Base-by-base conservation (phyloP, 345 rosid genomes). In the Erodium maritimum region DNA sequence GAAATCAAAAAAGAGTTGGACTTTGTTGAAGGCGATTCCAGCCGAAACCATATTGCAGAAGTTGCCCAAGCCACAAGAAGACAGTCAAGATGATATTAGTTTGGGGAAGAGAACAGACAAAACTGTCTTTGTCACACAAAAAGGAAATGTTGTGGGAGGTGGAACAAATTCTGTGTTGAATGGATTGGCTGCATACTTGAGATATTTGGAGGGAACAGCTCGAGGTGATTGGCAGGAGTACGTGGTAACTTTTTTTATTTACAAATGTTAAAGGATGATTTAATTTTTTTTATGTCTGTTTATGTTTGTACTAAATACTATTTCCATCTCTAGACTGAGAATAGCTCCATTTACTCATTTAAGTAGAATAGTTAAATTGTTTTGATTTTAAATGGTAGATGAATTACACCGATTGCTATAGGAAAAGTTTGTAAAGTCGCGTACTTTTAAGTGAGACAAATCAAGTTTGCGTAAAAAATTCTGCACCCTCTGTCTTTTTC, bases 161-260 rank as follows among this genome's bases (percentile, higher is more conserved):
- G 97, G 96, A 55, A 75, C 86, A 46, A 65, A 69, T 67, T 69
- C 67, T 42, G 77, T 83, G 19, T 66, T 80, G 57, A 79, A 83
- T 64, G 96, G 82, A 19, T 65, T 87, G 69, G 85, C 86, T 66
- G 94, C 85, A 24, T 91, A 87, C 76, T 72, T 85, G 81, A 80
- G 94, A 74, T 87, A 87, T 65, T 73, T 77, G 74, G 90, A 91
- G 77, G 97, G 96, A 66, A 87, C 97, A 59, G 74, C 80, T 61
- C 85, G 86, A 56, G 89, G 72, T 68, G 86, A 87, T 61, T 91
- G 91, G 91, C 88, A 79, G 82, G 97, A 85, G 97, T 91, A 87
- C 29, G 96, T 79, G 68, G 58, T 45, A 25, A 56, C 34, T 29
- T 57, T 11, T 58, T 25, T 48, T 51, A 10, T 61, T 29, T 61